Evolutionary conservation across 2,329 filamentous ascomycete species (phyloP).

Genomic region (Aspergillus fructus): DNA sequence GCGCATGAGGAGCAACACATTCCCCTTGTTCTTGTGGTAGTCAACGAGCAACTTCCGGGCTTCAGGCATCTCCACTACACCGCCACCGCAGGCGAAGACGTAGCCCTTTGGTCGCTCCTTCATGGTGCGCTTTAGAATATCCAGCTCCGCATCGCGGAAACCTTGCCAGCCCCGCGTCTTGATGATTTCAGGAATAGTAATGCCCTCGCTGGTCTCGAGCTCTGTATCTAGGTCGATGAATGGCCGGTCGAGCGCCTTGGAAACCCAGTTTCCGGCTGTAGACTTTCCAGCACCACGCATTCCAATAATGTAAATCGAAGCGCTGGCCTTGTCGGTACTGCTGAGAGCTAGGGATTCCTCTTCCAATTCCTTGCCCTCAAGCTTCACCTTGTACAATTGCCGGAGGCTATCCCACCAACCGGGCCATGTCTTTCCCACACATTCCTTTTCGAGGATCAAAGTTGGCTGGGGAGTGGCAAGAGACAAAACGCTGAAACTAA

Average conservation of each 20-base stretch:
- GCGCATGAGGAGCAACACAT: constrained; percentile 82
- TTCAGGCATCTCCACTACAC: constrained; percentile 81
- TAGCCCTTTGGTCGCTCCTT: constrained; percentile 72
- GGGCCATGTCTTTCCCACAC: constrained; percentile 96
- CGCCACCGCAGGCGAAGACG: constrained; percentile 91
- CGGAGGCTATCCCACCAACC: constrained; percentile 95
- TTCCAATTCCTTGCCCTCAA: constrained; percentile 70
- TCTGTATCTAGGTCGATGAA: constrained; percentile 87
- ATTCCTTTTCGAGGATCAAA: constrained; percentile 84
- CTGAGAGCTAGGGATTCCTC: constrained; percentile 40
- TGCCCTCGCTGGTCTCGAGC: constrained; percentile 70
- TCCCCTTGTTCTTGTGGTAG: constrained; percentile 74
- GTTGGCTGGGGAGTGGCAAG: constrained; percentile 69
- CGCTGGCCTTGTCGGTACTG: constrained; percentile 42
- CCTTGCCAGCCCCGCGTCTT: constrained; percentile 78
- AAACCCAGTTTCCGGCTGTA: constrained; percentile 84
- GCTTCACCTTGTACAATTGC: constrained; percentile 70
- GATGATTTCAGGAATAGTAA: constrained; percentile 84
- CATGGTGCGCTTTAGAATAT: constrained; percentile 70
- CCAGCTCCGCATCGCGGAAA: constrained; percentile 77
- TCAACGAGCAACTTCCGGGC: constrained; percentile 73
- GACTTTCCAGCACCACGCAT: constrained; percentile 98
- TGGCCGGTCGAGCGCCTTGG: constrained; percentile 69
- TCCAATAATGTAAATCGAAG: constrained; percentile 89
- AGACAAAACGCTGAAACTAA: constrained; percentile 94